Evolutionary conservation across 768 basidiomycete species (phyloP), one percentile per base, ranked within the genome.

Genomic region (Termitomyces sp.): DNA sequence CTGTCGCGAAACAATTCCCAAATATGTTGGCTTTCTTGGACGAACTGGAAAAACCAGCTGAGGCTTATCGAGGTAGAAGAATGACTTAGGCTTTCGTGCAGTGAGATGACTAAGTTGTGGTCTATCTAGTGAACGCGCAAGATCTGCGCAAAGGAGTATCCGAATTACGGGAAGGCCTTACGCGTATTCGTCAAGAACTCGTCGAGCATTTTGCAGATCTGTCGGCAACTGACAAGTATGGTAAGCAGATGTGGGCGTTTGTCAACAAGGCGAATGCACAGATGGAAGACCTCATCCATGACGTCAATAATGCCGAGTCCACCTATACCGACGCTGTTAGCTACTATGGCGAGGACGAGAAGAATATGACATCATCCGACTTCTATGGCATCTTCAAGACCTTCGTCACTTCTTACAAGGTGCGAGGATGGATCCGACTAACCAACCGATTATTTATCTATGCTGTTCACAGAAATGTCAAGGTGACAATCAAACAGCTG

Each of bases 371-470:
- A 52, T 93, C 94, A 0, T 81, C 90, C 3, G 96, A 98, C 69
- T 99, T 98, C 78, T 99, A 94, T 75, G 94, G 88, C 13, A 88
- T 96, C 67, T 98, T 98, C 84, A 95, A 97, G 77, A 97, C 93
- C 2, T 99, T 99, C 68, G 84, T 96, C 32, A 96, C 90, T 0
- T 96, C 95, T 2, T 99, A 96, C 75, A 89, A 81, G 82, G 92
- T 92, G 20, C 20, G 55, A 51, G 18, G 13, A 22, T 20, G 24
- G 16, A 51, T 8, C 28, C 9, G 20, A 42, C 32, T 15, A 13
- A 42, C 1, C 11, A 32, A 66, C 13, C 20, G 7, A 61, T 28
- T 69, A 49, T 61, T 33, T 7, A 46, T 24, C 22, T 6, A 46
- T 24, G 11, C 28, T n/a, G 2, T 46, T 45, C 15, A 36, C 66